A percentile compares a stretch with the other conserved stretches of the same genome.
Conservation (phyloP, 495 filamentous ascomycete genomes). For the Aspergillus biplanus region DNA sequence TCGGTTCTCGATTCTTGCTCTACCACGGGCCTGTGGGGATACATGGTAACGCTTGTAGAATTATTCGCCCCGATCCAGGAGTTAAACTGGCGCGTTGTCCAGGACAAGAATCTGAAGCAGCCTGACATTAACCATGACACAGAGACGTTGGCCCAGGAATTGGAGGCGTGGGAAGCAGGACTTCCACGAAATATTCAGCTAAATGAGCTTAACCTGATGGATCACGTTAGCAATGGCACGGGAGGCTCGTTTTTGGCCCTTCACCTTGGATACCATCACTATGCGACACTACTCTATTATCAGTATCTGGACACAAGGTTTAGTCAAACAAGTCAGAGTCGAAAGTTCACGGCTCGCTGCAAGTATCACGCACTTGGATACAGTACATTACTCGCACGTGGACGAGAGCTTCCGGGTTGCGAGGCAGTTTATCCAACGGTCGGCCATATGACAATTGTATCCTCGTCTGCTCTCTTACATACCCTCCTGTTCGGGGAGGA, state of each 20-base stretch:
- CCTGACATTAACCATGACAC: background rate
- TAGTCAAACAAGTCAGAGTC: background rate
- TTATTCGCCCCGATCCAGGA: background rate
- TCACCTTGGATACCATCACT: conserved; percentile 5
- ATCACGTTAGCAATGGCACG: background rate
- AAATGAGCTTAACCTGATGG: background rate
- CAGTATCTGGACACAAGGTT: background rate
- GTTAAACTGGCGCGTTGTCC: background rate
- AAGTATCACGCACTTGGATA: conserved; percentile 1
- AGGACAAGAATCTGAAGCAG: background rate
- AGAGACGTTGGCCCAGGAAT: background rate
- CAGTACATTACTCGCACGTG: background rate
- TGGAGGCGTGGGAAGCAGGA: background rate
- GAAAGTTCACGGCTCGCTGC: background rate
- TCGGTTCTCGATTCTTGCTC: background rate
- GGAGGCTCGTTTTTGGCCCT: background rate
- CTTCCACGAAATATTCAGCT: background rate
- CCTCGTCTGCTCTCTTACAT: conserved; percentile 8
- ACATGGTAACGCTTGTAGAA: background rate
- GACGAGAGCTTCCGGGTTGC: background rate
- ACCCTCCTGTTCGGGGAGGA: conserved; percentile 2
- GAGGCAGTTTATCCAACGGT: conserved; percentile 2
- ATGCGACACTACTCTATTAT: conserved; percentile 5
- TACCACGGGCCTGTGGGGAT: background rate
- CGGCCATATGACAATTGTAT: conserved; percentile 14